Conservation (phyloP, 2,329 filamentous ascomycete genomes). For the Calonectria pauciramosa region DNA sequence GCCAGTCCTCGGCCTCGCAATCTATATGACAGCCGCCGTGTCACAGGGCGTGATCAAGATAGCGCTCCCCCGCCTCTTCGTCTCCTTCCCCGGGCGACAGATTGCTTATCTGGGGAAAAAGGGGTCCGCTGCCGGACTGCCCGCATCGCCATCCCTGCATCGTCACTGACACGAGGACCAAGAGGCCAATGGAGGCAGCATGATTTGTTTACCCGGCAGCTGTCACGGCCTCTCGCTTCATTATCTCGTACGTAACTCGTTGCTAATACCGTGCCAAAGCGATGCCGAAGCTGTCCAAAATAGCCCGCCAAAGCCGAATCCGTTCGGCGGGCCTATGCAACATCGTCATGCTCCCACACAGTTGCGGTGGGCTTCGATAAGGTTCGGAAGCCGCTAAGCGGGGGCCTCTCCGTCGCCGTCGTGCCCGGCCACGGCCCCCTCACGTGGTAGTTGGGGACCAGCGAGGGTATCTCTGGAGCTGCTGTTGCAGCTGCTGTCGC, state of each 20-base stretch:
- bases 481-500: not conserved
- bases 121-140: slow-evolving; percentile 22
- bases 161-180: not conserved
- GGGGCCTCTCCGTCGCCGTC: slow-evolving; percentile 16
- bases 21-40: slow-evolving; percentile 17
- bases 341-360: slow-evolving; percentile 26
- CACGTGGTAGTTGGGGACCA: slow-evolving; percentile 4
- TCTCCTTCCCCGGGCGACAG: not conserved
- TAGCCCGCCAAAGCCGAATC: slow-evolving; percentile 6
- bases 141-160: slow-evolving; percentile 16
- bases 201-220: not conserved
- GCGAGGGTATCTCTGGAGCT: slow-evolving; percentile 15
- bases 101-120: slow-evolving; percentile 18
- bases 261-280: slow-evolving; percentile 11
- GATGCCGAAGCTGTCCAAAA: slow-evolving; percentile 18
- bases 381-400: slow-evolving; percentile 43
- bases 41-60: slow-evolving; percentile 20
- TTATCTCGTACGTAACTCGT: slow-evolving; percentile 28
- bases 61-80: not conserved
- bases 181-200: slow-evolving; percentile 1
- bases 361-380: slow-evolving; percentile 38
- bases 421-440: slow-evolving; percentile 12
- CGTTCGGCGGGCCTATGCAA: slow-evolving; percentile 10
- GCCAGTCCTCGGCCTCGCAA: slow-evolving; percentile 26
- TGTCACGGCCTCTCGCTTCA: slow-evolving; percentile 4